A percentile compares a stretch with the other conserved stretches of the same genome.
These are phyloP conservation scores for Zymoseptoria passerinii DNA, from an alignment of 2,329 filamentous ascomycete species.

Conservation along the genomic window DNA sequence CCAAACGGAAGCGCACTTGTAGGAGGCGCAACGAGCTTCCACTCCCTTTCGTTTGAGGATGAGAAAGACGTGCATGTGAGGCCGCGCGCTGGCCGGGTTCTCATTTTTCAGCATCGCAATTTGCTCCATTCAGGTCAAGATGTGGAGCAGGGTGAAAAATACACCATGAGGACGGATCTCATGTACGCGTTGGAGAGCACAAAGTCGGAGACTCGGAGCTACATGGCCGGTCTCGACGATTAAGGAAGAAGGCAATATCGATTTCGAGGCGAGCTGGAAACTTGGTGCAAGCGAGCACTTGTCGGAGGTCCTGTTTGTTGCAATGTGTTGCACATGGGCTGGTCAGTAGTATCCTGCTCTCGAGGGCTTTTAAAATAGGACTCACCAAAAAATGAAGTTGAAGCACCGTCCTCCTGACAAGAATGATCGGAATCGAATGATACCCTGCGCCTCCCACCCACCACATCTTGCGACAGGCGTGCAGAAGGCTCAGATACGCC, in stretches of 20 bases:
- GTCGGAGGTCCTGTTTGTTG: neutral
- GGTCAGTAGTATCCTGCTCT: neutral
- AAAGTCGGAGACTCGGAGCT: constrained; percentile 7
- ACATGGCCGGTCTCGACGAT: constrained; percentile 9
- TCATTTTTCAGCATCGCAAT: constrained; percentile 49
- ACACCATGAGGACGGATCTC: constrained; percentile 49
- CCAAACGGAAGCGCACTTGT: constrained; percentile 25
- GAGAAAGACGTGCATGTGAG: constrained; percentile 35
- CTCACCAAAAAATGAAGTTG: constrained; percentile 37
- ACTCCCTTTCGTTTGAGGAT: constrained; percentile 24
- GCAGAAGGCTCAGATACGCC: constrained; percentile 50
- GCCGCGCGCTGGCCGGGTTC: constrained; percentile 44
- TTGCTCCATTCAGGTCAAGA: constrained; percentile 49
- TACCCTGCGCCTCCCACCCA: constrained; percentile 42
- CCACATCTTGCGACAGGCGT: constrained; percentile 21
- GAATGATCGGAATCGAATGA: constrained; percentile 92
- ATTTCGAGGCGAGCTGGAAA: neutral
- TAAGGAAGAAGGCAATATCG: neutral
- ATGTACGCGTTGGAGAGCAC: constrained; percentile 39
- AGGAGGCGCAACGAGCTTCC: constrained; percentile 50
- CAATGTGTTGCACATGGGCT: neutral
- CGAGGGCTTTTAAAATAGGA: neutral
- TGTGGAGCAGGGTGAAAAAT: constrained; percentile 46
- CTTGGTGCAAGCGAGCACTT: neutral
- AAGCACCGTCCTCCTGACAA: constrained; percentile 66